Percentiles rank a stretch among this genome's conserved stretches.
phyloP scores from a whole-genome alignment of 495 filamentous ascomycete genomes.

The Penicillium bialowiezense region DNA sequence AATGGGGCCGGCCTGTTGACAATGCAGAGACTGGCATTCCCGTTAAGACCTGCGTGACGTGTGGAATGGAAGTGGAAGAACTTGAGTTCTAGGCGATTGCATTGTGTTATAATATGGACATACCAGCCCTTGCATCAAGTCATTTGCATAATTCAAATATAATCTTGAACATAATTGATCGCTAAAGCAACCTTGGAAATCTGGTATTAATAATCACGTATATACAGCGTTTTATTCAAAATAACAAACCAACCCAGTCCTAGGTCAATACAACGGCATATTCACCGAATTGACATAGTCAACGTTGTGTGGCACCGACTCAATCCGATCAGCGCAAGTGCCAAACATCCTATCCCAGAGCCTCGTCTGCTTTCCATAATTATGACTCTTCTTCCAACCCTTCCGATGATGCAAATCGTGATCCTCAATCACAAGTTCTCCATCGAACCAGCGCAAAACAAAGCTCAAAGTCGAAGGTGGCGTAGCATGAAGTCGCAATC shows the following conservation, averaged over 20 bases:
- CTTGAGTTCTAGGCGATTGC: slow-evolving; percentile 63
- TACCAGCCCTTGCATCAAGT: no score
- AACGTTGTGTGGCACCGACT: slow-evolving; percentile 27
- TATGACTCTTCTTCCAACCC: slow-evolving; percentile 41
- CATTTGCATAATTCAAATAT: no score
- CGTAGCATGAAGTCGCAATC: slow-evolving; percentile 29
- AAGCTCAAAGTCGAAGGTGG: slow-evolving; percentile 32
- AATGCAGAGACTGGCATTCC: slow-evolving; percentile 74
- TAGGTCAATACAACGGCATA: slow-evolving; percentile 30
- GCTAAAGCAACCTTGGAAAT: no score
- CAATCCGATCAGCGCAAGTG: slow-evolving; percentile 31
- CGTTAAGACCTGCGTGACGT: slow-evolving; percentile 81
- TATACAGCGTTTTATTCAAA: not conserved
- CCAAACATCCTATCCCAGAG: slow-evolving; percentile 41
- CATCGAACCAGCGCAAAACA: slow-evolving; percentile 24
- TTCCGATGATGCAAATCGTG: slow-evolving; percentile 41
- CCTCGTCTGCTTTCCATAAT: no score
- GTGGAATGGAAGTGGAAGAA: slow-evolving; percentile 97
- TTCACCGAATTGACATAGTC: slow-evolving; percentile 30
- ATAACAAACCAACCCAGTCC: not conserved
- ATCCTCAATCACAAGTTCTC: slow-evolving; percentile 37
- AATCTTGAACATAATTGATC: no score
- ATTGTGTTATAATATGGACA: slow-evolving; percentile 9
- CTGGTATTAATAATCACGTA: no score
- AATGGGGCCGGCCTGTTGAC: slow-evolving; percentile 81